These are phyloP conservation scores for Taphrina confusa DNA, from an alignment of 1,139 yeast genomes.

Conservation along the genomic window DNA sequence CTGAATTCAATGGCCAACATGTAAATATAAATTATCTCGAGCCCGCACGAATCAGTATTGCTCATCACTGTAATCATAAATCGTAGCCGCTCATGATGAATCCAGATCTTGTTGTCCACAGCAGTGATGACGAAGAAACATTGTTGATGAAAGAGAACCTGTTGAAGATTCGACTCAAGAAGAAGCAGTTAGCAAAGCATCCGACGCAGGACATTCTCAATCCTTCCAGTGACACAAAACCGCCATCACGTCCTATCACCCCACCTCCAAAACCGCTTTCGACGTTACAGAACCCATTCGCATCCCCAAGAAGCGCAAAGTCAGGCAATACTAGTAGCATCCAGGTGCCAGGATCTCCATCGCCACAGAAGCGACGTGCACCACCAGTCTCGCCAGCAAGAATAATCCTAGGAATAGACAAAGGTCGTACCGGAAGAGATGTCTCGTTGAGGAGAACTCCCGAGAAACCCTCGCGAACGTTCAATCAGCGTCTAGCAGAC, in stretches of 20 bases:
- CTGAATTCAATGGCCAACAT: too few species aligned
- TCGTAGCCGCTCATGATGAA: conserved; percentile 4
- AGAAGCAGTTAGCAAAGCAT: conserved; percentile 3
- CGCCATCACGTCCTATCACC: conserved; percentile 5
- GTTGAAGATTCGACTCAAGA: conserved; percentile 7
- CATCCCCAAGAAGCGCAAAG: conserved; percentile 20
- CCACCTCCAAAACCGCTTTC: conserved; percentile 14
- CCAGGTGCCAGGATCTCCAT: conserved; percentile 34
- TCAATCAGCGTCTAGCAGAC: conserved; percentile 29
- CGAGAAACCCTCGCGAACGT: conserved; percentile 25
- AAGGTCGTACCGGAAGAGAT: conserved; percentile 36
- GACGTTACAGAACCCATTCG: conserved; percentile 15
- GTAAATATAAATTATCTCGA: too few species aligned
- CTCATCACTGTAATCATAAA: too few species aligned
- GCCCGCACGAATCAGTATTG: too few species aligned
- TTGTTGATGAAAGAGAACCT: conserved; percentile 17
- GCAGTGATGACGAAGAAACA: conserved; percentile 23
- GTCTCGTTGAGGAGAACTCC: conserved; percentile 31
- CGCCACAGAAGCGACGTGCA: conserved; percentile 17
- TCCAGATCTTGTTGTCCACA: conserved; percentile 6
- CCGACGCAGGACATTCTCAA: background rate
- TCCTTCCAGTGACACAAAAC: background rate
- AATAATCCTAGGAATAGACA: conserved; percentile 35
- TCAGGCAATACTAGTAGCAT: background rate
- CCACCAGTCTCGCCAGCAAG: conserved; percentile 36